Conservation (phyloP, 2,329 filamentous ascomycete genomes). For the Botrytis fragariae region DNA sequence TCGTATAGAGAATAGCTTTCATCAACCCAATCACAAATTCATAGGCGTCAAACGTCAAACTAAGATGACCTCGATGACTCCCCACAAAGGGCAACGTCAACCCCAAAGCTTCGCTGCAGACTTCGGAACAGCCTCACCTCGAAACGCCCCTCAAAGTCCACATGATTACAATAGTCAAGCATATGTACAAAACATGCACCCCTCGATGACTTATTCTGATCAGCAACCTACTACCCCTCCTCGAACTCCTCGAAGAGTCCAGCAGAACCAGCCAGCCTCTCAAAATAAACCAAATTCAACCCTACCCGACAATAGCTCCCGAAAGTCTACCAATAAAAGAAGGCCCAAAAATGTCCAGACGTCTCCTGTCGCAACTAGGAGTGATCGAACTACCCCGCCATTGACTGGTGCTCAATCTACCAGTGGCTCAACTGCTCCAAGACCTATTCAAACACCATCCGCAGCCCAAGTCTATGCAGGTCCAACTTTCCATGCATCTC, state of each 20-base stretch:
- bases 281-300: slow-evolving; percentile 28
- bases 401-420: slow-evolving; percentile 30
- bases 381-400: slow-evolving; percentile 33
- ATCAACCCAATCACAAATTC: slow-evolving; percentile 43
- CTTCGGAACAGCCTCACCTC: slow-evolving; percentile 30
- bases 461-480: slow-evolving; percentile 65
- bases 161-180: slow-evolving; percentile 46
- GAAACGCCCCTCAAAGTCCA: slow-evolving; percentile 44
- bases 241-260: slow-evolving; percentile 36
- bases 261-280: slow-evolving; percentile 22
- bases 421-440: slow-evolving; percentile 39
- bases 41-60: slow-evolving; percentile 45
- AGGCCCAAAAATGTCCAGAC: slow-evolving; percentile 36
- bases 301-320: slow-evolving; percentile 32
- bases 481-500: slow-evolving; percentile 91
- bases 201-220: slow-evolving; percentile 28
- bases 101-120: slow-evolving; percentile 33
- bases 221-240: slow-evolving; percentile 37
- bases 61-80: slow-evolving; percentile 47
- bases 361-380: slow-evolving; percentile 33
- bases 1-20: background rate
- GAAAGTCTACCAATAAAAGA: slow-evolving; percentile 37
- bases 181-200: slow-evolving; percentile 40
- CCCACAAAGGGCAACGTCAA: slow-evolving; percentile 40
- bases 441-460: slow-evolving; percentile 45